Base-by-base conservation (phyloP, 306 rosid genomes). In the Cicer cuneatum region DNA sequence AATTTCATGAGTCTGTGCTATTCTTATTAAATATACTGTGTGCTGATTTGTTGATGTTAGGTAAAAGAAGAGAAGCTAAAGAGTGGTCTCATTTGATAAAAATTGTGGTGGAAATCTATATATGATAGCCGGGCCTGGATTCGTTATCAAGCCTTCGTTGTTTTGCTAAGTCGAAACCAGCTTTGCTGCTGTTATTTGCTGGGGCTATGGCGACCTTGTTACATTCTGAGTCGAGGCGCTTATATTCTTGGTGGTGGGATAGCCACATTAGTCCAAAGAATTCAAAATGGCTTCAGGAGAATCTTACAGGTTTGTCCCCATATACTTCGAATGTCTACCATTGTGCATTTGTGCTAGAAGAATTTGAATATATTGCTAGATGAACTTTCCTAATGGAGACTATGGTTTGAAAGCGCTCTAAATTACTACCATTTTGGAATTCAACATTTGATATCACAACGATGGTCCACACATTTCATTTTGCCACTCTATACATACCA, bases 231-330 rank as follows among this genome's bases (percentile, higher is more conserved):
- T 86, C 99, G 41, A 83, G 98, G 78, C 96, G 97, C 66, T 78
- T 95, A 66, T 95, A 95, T 82, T 95, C 99, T 69, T 95, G 99
- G 99, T 95, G 99, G 99, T 95, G 99, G 99, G 99, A 95, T 73
- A 95, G 99, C 75, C 99, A 95, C 83, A 90, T 85, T 67, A 88
- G 96, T 80, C 99, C 99, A 37, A 92, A 89, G 80, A 92, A 90
- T 81, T 95, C 99, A 3, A 95, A 92, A 89, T 95, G 99, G 99
- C 98, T 95, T 75, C 98, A 92, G 85, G 99, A 95, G 48, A 92
- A 95, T 76, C 99, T 95, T 73, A 85, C 91, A 83, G 99, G 99
- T 92, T 43, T 59, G 74, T 56, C 75, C 66, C 60, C 51, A 29
- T 58, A n/a, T 29, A 41, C 18, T 60, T 83, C 53, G 8, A 51